Percentiles rank a stretch among this genome's conserved stretches.
These are phyloP conservation scores for Ilyonectria mors-panacis DNA, from an alignment of 2,329 filamentous ascomycete species.

Conservation along the genomic window DNA sequence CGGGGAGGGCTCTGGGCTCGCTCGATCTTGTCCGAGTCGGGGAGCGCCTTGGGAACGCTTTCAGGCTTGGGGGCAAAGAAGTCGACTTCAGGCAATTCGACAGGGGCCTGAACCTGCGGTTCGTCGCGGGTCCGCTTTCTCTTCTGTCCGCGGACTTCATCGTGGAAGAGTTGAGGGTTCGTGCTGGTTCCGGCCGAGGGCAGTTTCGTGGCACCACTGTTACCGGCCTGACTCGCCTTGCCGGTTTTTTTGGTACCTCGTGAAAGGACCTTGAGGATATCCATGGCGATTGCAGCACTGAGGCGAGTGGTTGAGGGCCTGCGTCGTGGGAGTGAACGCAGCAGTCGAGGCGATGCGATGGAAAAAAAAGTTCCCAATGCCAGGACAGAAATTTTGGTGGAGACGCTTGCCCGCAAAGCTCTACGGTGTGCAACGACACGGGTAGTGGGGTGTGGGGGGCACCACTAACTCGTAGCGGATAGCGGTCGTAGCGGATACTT, in stretches of 20 bases:
- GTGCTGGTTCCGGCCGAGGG: slow-evolving; percentile 75
- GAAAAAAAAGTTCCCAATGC: slow-evolving; percentile 37
- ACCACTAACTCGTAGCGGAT: slow-evolving; percentile 21
- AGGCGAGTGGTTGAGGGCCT: slow-evolving; percentile 21
- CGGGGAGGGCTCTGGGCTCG: slow-evolving; percentile 49
- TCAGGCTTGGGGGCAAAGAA: slow-evolving; percentile 70
- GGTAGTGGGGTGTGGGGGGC: slow-evolving; percentile 41
- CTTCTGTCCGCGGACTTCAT: slow-evolving; percentile 67
- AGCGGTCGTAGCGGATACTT: slow-evolving; percentile 22
- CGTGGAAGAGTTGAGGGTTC: slow-evolving; percentile 80
- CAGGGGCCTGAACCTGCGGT: slow-evolving; percentile 46
- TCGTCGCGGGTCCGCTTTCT: slow-evolving; percentile 66
- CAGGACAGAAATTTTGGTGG: slow-evolving; percentile 47
- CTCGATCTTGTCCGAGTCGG: slow-evolving; percentile 40
- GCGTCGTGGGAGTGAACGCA: slow-evolving; percentile 18
- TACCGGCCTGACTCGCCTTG: slow-evolving; percentile 51
- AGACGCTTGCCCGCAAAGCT: slow-evolving; percentile 25
- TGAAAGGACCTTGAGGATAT: slow-evolving; percentile 81
- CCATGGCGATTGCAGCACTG: slow-evolving; percentile 59
- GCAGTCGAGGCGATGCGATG: neutral
- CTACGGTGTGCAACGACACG: slow-evolving; percentile 13
- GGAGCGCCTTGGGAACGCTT: slow-evolving; percentile 50
- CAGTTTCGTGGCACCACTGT: slow-evolving; percentile 60
- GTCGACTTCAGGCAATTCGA: slow-evolving; percentile 65
- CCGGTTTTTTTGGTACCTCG: slow-evolving; percentile 74